phyloP scores from a whole-genome alignment of 2,329 filamentous ascomycete species.

The Metarhizium robertsii region DNA sequence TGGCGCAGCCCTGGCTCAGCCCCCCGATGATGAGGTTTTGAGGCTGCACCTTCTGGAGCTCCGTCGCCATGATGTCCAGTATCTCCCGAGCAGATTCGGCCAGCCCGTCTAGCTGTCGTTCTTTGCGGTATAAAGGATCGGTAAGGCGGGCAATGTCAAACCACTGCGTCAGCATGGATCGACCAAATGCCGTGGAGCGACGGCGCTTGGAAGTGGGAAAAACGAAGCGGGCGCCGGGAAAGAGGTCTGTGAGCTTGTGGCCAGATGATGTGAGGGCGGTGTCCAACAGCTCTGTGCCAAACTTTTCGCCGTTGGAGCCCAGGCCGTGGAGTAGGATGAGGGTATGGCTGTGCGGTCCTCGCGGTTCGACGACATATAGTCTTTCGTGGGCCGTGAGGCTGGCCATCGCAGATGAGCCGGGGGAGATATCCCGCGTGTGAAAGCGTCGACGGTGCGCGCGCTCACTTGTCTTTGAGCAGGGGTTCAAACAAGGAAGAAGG shows the following conservation, averaged over 20 bases:
- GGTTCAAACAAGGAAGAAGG: too few relatives aligned
- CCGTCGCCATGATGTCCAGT: conserved; percentile 17
- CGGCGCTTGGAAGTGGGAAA: conserved; percentile 40
- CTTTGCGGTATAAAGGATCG: conserved; percentile 28
- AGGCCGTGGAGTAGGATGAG: conserved; percentile 22
- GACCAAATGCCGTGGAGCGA: conserved; percentile 32
- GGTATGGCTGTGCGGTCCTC: conserved; percentile 14
- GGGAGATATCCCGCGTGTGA: too few relatives aligned
- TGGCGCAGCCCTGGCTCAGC: conserved; percentile 44
- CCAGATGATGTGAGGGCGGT: conserved; percentile 17
- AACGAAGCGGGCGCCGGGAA: conserved; percentile 34
- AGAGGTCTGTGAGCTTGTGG: conserved; percentile 19
- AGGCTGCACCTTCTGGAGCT: conserved; percentile 18
- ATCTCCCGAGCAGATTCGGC: conserved; percentile 29
- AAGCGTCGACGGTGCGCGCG: too few relatives aligned
- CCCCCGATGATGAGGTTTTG: conserved; percentile 38
- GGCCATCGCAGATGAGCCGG: too few relatives aligned
- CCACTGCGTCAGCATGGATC: conserved; percentile 38
- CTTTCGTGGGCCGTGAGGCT: too few relatives aligned
- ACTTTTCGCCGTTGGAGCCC: conserved; percentile 22
- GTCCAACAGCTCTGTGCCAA: conserved; percentile 22
- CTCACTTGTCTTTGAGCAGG: too few relatives aligned
- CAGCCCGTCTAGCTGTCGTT: conserved; percentile 35
- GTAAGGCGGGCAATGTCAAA: conserved; percentile 35
- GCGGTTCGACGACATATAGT: conserved; percentile 12